Conservation (phyloP, 1,284 basidiomycete genomes). For the Marasmius tenuissimus region DNA sequence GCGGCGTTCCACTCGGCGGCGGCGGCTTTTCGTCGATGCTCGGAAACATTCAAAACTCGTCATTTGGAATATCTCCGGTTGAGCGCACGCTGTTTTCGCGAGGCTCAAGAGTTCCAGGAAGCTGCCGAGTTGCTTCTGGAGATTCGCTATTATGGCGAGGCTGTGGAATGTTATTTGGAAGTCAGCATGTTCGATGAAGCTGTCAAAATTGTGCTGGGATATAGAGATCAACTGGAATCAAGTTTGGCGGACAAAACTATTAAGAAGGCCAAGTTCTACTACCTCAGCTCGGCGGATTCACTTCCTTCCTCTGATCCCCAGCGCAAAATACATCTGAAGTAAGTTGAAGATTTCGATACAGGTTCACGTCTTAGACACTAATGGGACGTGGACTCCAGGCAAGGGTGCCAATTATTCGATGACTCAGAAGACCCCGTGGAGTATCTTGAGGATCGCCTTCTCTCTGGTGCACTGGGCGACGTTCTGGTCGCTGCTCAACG, state of each 20-base stretch:
- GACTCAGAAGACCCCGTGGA: slow-evolving; percentile 53
- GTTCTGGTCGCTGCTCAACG: slow-evolving; percentile 48
- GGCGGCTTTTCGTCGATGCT: slow-evolving; percentile 46
- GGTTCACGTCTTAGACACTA: slow-evolving; percentile 1
- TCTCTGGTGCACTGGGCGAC: slow-evolving; percentile 50
- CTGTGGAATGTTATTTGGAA: slow-evolving; percentile 49
- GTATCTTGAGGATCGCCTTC: slow-evolving; percentile 56
- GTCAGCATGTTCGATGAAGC: slow-evolving; percentile 54
- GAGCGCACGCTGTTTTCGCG: slow-evolving; percentile 54
- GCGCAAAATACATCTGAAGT: slow-evolving; percentile 41
- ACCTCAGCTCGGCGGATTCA: slow-evolving; percentile 33
- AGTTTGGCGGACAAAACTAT: slow-evolving; percentile 40
- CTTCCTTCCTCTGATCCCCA: background rate
- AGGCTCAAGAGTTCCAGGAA: slow-evolving; percentile 38
- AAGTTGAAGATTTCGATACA: slow-evolving; percentile 21
- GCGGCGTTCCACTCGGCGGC: slow-evolving; percentile 47
- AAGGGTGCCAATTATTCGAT: slow-evolving; percentile 48
- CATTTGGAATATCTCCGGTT: slow-evolving; percentile 43
- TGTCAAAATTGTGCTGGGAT: slow-evolving; percentile 41
- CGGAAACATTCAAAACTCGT: slow-evolving; percentile 23
- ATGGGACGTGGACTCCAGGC: slow-evolving; percentile 30
- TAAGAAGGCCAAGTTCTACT: slow-evolving; percentile 51
- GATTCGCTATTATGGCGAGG: slow-evolving; percentile 43
- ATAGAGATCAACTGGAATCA: slow-evolving; percentile 36
- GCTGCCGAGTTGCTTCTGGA: slow-evolving; percentile 35